A percentile compares a stretch with the other conserved stretches of the same genome.
phyloP scores from a whole-genome alignment of 306 rosid genomes.

The Senna tora region DNA sequence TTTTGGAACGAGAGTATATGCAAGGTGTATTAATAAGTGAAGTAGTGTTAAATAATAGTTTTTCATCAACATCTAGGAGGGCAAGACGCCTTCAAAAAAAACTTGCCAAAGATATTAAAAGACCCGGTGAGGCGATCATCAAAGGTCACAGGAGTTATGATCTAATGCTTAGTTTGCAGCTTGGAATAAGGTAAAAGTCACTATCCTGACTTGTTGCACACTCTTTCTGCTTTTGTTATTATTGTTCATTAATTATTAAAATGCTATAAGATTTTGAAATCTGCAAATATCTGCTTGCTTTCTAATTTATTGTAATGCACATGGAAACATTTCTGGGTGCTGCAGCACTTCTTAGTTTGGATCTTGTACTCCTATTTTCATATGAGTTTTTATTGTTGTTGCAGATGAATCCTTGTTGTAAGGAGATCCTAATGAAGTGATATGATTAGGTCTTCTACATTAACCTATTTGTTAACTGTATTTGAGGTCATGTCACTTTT shows the following conservation, averaged over 20 bases:
- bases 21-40: slow-evolving; percentile 98
- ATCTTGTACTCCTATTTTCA: neutral
- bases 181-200: slow-evolving; percentile 84
- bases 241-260: slow-evolving; percentile 17
- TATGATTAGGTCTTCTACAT: slow-evolving; percentile 19
- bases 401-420: slow-evolving; percentile 13
- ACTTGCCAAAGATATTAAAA: slow-evolving; percentile 75
- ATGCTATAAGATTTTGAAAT: slow-evolving; percentile 30
- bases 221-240: slow-evolving; percentile 13
- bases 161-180: slow-evolving; percentile 98
- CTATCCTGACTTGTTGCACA: slow-evolving; percentile 30
- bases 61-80: slow-evolving; percentile 64
- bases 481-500: slow-evolving; percentile 12
- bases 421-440: neutral
- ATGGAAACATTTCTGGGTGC: neutral
- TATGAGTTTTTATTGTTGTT: neutral
- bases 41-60: slow-evolving; percentile 71
- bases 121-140: slow-evolving; percentile 92
- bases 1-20: slow-evolving; percentile 94
- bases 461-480: slow-evolving; percentile 22
- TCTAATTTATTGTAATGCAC: slow-evolving; percentile 14
- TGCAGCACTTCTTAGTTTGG: neutral
- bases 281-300: slow-evolving; percentile 4
- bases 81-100: slow-evolving; percentile 73
- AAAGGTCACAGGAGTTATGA: slow-evolving; percentile 98